Evolutionary conservation across 2,329 filamentous ascomycete genomes (phyloP).

Genomic region (Acarospora socialis): DNA sequence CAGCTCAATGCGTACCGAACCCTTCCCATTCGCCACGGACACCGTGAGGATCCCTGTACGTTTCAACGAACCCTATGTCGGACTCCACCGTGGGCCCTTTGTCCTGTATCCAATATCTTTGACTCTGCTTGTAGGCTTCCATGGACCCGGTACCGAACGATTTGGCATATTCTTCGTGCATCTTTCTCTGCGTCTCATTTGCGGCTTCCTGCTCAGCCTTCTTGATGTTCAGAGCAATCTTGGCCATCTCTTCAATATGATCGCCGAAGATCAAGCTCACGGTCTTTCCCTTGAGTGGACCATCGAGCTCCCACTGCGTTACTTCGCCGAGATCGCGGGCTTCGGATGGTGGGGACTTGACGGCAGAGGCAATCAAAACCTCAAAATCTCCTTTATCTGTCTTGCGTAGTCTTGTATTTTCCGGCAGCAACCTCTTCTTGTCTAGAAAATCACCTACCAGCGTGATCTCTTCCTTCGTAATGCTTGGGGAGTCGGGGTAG

Average conservation of each 20-base stretch:
- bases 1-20: slow-evolving; percentile 53
- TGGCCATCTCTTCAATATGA: slow-evolving; percentile 55
- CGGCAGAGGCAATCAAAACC: slow-evolving; percentile 58
- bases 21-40: slow-evolving; percentile 76
- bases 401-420: slow-evolving; percentile 66
- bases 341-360: slow-evolving; percentile 42
- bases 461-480: slow-evolving; percentile 61
- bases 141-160: slow-evolving; percentile 64
- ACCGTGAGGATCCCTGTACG: slow-evolving; percentile 69
- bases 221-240: slow-evolving; percentile 50
- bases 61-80: slow-evolving; percentile 75
- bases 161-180: slow-evolving; percentile 59
- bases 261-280: slow-evolving; percentile 63
- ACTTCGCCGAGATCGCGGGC: slow-evolving; percentile 58
- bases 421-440: slow-evolving; percentile 52
- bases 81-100: slow-evolving; percentile 67
- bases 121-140: slow-evolving; percentile 64
- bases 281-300: slow-evolving; percentile 49
- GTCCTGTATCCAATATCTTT: slow-evolving; percentile 70
- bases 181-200: slow-evolving; percentile 60
- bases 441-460: slow-evolving; percentile 60
- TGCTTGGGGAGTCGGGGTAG: slow-evolving; percentile 61
- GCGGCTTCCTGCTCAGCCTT: slow-evolving; percentile 54
- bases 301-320: slow-evolving; percentile 46
- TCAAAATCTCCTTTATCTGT: slow-evolving; percentile 50